Percentiles rank a stretch among this genome's conserved stretches.
These are phyloP conservation scores for Mortierella sp. DNA, from an alignment of 371 early-diverging fungal genomes.

Conservation along the genomic window DNA sequence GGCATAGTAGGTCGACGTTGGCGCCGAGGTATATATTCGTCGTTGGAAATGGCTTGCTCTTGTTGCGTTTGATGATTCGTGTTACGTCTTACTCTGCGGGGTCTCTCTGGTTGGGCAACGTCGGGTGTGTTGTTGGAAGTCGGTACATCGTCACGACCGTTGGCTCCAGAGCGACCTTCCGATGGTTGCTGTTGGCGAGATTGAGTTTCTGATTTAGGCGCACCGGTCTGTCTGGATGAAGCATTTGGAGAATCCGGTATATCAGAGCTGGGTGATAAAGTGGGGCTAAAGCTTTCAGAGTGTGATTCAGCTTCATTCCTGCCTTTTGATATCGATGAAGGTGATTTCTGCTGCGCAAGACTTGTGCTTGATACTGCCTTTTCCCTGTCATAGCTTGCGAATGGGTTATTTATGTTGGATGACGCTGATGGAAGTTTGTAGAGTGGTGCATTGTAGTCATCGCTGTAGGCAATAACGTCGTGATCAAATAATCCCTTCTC, in stretches of 20 bases:
- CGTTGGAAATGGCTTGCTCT: neutral
- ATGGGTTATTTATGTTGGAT: conserved; percentile 23
- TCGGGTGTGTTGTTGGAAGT: neutral
- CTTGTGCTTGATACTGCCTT: conserved; percentile 39
- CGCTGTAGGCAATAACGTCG: conserved; percentile 48
- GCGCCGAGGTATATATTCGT: conserved; percentile 1
- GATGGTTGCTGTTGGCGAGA: neutral
- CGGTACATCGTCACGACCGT: neutral
- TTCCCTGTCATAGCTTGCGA: conserved; percentile 45
- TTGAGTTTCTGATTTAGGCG: neutral
- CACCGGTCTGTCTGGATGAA: neutral
- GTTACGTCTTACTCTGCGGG: conserved; percentile 30
- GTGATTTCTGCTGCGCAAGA: conserved; percentile 17
- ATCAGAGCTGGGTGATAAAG: conserved; percentile 9
- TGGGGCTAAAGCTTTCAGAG: neutral
- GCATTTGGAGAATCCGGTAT: neutral
- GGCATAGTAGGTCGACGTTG: conserved; percentile 10
- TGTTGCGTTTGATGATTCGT: conserved; percentile 20
- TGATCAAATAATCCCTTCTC: conserved; percentile 39
- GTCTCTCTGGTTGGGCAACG: conserved; percentile 27
- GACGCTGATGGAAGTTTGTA: conserved; percentile 30
- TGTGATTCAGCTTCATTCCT: neutral
- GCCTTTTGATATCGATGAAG: neutral
- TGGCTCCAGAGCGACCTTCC: neutral
- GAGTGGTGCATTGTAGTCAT: conserved; percentile 49